Conservation (phyloP, 768 basidiomycete species). For the Nidularia sp. region DNA sequence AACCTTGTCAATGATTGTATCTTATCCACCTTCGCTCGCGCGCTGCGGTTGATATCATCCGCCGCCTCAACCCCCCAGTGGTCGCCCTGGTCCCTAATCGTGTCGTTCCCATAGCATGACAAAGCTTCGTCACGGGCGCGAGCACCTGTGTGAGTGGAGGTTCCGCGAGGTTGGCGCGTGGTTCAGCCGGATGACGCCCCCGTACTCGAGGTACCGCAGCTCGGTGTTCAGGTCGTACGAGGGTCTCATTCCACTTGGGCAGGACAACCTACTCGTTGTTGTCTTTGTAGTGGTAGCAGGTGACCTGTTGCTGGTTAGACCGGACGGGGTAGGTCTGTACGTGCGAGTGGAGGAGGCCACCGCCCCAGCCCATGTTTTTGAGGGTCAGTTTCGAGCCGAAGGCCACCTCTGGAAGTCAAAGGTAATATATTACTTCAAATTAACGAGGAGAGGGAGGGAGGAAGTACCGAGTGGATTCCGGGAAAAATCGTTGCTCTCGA, state of each 20-base stretch:
- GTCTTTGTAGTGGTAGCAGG: slow-evolving; percentile 99
- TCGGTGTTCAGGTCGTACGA: slow-evolving; percentile 62
- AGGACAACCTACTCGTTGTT: slow-evolving; percentile 86
- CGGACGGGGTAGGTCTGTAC: slow-evolving; percentile 90
- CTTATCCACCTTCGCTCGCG: slow-evolving; percentile 18
- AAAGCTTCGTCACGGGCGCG: slow-evolving; percentile 88
- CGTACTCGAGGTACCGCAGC: slow-evolving; percentile 69
- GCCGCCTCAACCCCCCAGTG: slow-evolving; percentile 93
- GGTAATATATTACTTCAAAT: not conserved
- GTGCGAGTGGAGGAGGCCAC: slow-evolving; percentile 94
- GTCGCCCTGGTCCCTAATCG: slow-evolving; percentile 85
- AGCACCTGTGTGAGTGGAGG: slow-evolving; percentile 87
- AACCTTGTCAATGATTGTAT: slow-evolving; percentile 65
- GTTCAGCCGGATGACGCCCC: slow-evolving; percentile 75
- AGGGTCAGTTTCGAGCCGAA: slow-evolving; percentile 88
- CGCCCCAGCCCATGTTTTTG: slow-evolving; percentile 98
- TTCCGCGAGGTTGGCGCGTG: slow-evolving; percentile 85
- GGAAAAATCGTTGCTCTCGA: slow-evolving; percentile 90
- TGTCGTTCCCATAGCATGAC: slow-evolving; percentile 88
- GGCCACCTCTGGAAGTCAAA: slow-evolving; percentile 61
- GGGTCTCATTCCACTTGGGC: slow-evolving; percentile 75
- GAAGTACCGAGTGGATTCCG: slow-evolving; percentile 77
- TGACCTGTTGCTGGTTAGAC: slow-evolving; percentile 92
- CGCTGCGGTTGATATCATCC: slow-evolving; percentile 72
- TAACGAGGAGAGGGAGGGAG: not conserved